Conservation (phyloP, 495 filamentous ascomycete genomes). For the Aspergillus incahuasiensis region DNA sequence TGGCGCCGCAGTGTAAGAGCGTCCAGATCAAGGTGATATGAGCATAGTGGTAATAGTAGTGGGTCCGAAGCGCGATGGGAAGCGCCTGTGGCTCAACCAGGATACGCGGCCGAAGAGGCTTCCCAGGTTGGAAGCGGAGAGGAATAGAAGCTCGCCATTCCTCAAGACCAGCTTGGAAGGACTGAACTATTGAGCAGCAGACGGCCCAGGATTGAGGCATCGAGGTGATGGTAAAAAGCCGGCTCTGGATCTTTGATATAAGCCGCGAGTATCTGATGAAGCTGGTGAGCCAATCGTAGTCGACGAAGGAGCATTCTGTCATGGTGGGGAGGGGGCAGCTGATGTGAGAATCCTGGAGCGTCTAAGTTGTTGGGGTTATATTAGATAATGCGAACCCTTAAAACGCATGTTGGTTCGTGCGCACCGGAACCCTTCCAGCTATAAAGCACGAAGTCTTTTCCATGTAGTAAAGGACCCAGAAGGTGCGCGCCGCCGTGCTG, state of each 20-base stretch:
- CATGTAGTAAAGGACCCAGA: constrained; percentile 21
- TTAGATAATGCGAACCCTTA: too few relatives aligned
- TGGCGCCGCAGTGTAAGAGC: constrained; percentile 9
- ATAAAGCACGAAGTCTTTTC: constrained; percentile 21
- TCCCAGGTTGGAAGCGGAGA: constrained; percentile 11
- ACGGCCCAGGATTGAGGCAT: background rate
- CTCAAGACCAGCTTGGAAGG: constrained; percentile 13
- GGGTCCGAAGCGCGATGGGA: constrained; percentile 10
- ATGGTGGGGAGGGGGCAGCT: constrained; percentile 17
- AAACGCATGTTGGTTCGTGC: too few relatives aligned
- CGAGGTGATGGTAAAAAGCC: constrained; percentile 15
- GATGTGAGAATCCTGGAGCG: constrained; percentile 15
- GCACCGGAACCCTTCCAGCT: constrained; percentile 14
- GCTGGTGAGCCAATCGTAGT: constrained; percentile 21
- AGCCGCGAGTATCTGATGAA: constrained; percentile 17
- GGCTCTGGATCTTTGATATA: constrained; percentile 12
- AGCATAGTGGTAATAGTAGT: constrained; percentile 20
- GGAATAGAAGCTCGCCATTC: constrained; percentile 16
- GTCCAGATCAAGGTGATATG: constrained; percentile 18
- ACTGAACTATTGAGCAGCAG: constrained; percentile 4
- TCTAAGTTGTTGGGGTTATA: too few relatives aligned
- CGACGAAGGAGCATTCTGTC: constrained; percentile 10
- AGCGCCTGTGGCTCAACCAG: constrained; percentile 10
- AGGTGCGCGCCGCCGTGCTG: constrained; percentile 6
- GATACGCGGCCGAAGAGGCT: constrained; percentile 10